Evolutionary conservation across 352 stramenopile species (phyloP), one percentile per base, ranked within the genome.

Genomic region (Globisporangium apiculatum): DNA sequence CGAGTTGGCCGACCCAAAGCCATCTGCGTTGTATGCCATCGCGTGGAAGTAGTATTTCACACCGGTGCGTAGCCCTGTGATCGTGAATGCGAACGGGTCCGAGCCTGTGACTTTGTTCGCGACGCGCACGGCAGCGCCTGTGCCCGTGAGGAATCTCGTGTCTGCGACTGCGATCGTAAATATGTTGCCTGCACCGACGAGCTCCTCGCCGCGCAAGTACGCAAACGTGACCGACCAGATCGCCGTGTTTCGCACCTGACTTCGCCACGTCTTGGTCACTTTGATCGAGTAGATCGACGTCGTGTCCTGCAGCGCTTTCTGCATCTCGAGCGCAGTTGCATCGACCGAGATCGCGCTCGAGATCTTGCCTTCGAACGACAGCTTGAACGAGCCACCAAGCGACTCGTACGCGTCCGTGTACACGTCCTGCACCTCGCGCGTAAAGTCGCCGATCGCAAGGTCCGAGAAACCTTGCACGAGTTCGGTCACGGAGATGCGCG

Each of bases 221-320:
- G 93, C 96, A 55, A 98, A 97, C 14, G 91, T 98, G 6, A 98
- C 83, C 31, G 89, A 93, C 94, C 94, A 99, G 15, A 87, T 71
- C 1, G 80, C 80, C 9, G 76, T 88, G 36, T 90, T 83, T 10
- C 90, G 53, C 4, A 24, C 51, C 36, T 67, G 36, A 24, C 69
- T 79, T 1, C 76, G 53, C 48, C 68, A 66, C 1, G 58, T 55
- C 17, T 86, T 87, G 6, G 65, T 73, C 7, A 91, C 79, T 47
- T 94, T 91, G 53, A 91, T 85, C 7, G 87, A 91, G 63, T 95
- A 95, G 12, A 97, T 81, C 2, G 76, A 87, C 0, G 79, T 87
- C 11, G 95, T 75, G n/a, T 60, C 69, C 53, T 92, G 74, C 7
- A 94, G 61, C 0, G 76, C 72, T 14, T 69, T 41, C 58, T 98